A percentile compares a stretch with the other conserved stretches of the same genome.
phyloP scores from a whole-genome alignment of 305 asterid genomes.

The Rubia peregrina region DNA sequence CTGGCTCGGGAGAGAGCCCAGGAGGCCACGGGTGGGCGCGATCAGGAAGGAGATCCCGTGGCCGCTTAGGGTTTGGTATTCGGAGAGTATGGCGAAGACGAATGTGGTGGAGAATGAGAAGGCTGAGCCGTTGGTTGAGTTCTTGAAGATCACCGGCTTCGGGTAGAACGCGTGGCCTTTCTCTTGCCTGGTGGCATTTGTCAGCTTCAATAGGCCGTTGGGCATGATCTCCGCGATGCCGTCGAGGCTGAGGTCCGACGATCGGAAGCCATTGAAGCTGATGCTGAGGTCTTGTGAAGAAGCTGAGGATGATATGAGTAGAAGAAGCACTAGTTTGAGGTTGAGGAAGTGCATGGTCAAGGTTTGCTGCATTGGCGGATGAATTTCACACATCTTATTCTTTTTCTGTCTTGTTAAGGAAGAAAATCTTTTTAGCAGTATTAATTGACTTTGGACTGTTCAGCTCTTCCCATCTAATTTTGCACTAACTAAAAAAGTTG shows the following conservation, averaged over 20 bases:
- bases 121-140: background rate
- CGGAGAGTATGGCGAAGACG: background rate
- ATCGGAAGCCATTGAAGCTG: background rate
- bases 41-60: background rate
- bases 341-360: background rate
- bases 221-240: background rate
- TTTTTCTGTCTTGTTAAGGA: background rate
- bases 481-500: no score
- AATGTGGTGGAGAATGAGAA: background rate
- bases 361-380: background rate
- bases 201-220: background rate
- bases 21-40: background rate
- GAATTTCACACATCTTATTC: background rate
- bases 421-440: background rate
- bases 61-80: constrained; percentile 1
- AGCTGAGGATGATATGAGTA: background rate
- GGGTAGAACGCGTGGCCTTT: background rate
- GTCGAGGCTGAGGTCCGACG: background rate
- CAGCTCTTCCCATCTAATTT: no score
- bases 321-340: background rate
- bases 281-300: background rate
- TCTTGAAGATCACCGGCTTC: background rate
- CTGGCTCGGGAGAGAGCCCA: background rate
- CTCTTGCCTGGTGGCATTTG: background rate
- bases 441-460: background rate